Evolutionary conservation across 1,284 basidiomycete genomes (phyloP).

Genomic region (Marasmius fiardii): DNA sequence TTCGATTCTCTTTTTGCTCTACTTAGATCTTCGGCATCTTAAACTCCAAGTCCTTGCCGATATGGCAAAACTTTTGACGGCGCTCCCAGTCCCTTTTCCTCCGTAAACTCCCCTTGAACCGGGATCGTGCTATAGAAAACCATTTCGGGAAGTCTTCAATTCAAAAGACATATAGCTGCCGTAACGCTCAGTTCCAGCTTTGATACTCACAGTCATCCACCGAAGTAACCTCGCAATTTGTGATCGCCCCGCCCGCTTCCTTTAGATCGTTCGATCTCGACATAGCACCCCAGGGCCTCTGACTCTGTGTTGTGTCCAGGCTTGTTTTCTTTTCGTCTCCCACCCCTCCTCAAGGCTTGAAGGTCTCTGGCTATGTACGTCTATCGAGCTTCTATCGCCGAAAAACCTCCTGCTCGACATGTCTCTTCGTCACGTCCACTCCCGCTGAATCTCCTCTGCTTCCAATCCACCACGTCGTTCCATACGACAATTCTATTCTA

Average conservation of each 20-base stretch:
- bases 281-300: too few species aligned
- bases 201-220: neutral
- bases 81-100: neutral
- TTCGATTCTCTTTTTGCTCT: constrained; percentile 13
- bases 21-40: constrained; percentile 14
- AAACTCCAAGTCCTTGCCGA: neutral
- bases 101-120: neutral
- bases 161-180: neutral
- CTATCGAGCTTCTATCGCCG: constrained; percentile 4
- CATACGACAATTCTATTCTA: too few species aligned
- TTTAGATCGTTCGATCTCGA: too few species aligned
- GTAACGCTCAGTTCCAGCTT: neutral
- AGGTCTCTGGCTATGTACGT: neutral
- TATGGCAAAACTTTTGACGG: neutral
- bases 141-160: neutral
- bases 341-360: neutral
- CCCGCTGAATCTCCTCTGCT: neutral
- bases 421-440: neutral
- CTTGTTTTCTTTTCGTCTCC: too few species aligned
- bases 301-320: neutral
- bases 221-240: too few species aligned
- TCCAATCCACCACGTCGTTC: neutral
- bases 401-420: neutral
- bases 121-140: neutral
- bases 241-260: too few species aligned